A percentile compares a stretch with the other conserved stretches of the same genome.
These are phyloP conservation scores for Aphanomyces euteiches DNA, from an alignment of 352 stramenopile genomes.

Conservation along the genomic window DNA sequence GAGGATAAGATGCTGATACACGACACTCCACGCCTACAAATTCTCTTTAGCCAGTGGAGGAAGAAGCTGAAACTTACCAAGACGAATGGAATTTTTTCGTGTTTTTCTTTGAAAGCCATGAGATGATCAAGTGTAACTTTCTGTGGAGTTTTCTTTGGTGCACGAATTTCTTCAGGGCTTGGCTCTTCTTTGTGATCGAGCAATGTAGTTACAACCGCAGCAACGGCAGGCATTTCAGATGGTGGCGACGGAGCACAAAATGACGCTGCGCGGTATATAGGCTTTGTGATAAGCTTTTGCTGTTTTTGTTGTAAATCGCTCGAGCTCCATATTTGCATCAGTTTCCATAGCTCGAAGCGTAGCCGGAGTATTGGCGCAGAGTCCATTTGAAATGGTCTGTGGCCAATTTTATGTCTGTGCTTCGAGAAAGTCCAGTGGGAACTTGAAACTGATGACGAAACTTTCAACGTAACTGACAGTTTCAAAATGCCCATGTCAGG, in stretches of 20 bases:
- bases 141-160: not conserved
- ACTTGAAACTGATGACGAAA: not conserved
- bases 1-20: conserved; percentile 16
- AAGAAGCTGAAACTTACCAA: not conserved
- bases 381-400: not conserved
- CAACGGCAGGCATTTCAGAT: not conserved
- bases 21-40: conserved; percentile 20
- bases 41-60: too few species aligned
- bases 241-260: not conserved
- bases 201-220: not conserved
- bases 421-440: not conserved
- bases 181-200: not conserved
- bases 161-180: not conserved
- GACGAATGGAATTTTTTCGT: conserved; percentile 24
- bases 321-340: not conserved
- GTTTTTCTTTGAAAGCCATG: conserved; percentile 16
- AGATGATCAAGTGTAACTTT: conserved; percentile 9
- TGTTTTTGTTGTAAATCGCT: not conserved
- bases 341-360: conserved; percentile 20
- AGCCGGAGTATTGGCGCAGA: not conserved
- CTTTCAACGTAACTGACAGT: not conserved
- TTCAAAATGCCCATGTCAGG: not conserved
- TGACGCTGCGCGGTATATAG: not conserved
- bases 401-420: too few species aligned
- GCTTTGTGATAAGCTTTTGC: conserved; percentile 10